A percentile compares a stretch with the other conserved stretches of the same genome.
Conservation (phyloP, 148 eudicot species). For the Pouteria glomerata region DNA sequence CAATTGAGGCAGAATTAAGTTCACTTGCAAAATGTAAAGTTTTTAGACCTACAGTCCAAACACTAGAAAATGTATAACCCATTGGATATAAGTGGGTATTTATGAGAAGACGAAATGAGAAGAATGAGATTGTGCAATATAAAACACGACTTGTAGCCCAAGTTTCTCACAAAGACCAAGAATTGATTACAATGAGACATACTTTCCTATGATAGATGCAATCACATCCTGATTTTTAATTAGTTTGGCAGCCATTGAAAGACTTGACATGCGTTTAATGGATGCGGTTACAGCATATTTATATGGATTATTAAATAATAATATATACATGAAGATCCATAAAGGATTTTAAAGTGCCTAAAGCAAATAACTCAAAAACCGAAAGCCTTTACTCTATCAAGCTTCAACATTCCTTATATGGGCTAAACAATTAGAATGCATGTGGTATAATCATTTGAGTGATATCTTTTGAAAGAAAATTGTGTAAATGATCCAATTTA, state of each 20-base stretch:
- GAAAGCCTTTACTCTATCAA: not conserved
- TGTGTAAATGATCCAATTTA: not conserved
- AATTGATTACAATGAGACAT: not conserved
- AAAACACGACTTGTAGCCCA: not conserved
- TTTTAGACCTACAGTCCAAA: conserved; percentile 8
- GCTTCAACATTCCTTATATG: not conserved
- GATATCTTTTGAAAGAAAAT: not conserved
- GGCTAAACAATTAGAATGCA: not conserved
- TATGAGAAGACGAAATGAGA: conserved; percentile 10
- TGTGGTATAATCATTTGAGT: not conserved
- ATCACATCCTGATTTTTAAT: not conserved
- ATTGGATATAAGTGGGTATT: conserved; percentile 11
- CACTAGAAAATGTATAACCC: not conserved
- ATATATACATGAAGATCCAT: not conserved
- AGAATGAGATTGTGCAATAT: not conserved
- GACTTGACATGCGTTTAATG: not conserved
- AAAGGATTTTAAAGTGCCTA: not conserved
- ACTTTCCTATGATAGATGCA: not conserved
- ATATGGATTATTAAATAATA: not conserved
- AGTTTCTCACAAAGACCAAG: not conserved
- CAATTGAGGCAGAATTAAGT: conserved; percentile 9
- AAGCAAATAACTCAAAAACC: not conserved
- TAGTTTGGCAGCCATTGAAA: not conserved
- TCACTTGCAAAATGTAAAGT: conserved; percentile 2
- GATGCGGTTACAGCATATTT: not conserved